These are phyloP conservation scores for Sphenostylis stenocarpa DNA, from an alignment of 306 rosid species.

Conservation along the genomic window DNA sequence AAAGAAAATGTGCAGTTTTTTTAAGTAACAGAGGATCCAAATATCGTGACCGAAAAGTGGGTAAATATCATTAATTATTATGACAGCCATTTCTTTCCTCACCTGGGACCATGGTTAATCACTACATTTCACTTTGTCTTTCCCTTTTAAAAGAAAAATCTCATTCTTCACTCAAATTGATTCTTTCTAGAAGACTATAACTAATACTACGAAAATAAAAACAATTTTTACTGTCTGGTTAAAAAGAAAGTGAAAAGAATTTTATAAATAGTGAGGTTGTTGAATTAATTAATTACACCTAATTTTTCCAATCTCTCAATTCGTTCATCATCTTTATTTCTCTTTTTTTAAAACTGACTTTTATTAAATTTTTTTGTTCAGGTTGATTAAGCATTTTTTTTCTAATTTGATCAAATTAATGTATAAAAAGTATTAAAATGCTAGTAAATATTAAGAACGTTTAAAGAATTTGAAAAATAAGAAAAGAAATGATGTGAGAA, in stretches of 20 bases:
- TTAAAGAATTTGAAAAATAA: not conserved
- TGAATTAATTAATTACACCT: no score
- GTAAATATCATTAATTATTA: constrained; percentile 20
- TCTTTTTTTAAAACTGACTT: no score
- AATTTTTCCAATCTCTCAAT: no score
- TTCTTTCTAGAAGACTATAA: not conserved
- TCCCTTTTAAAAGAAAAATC: not conserved
- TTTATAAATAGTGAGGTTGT: no score
- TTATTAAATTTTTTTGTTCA: no score
- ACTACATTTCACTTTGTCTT: constrained; percentile 21
- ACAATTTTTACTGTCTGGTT: no score
- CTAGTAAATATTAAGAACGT: not conserved
- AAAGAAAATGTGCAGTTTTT: constrained; percentile 6
- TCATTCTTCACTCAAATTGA: not conserved
- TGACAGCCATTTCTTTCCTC: constrained; percentile 26
- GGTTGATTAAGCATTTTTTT: no score
- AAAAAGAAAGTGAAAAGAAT: no score
- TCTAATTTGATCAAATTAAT: no score
- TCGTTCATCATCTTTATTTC: no score
- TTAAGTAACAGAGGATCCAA: not conserved
- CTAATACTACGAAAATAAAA: no score
- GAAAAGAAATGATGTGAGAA: not conserved
- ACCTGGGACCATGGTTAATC: constrained; percentile 27
- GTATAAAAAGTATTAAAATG: no score
- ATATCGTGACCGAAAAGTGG: not conserved